These are phyloP conservation scores for Chaetomium tenue DNA, from an alignment of 495 filamentous ascomycete species.

Conservation along the genomic window DNA sequence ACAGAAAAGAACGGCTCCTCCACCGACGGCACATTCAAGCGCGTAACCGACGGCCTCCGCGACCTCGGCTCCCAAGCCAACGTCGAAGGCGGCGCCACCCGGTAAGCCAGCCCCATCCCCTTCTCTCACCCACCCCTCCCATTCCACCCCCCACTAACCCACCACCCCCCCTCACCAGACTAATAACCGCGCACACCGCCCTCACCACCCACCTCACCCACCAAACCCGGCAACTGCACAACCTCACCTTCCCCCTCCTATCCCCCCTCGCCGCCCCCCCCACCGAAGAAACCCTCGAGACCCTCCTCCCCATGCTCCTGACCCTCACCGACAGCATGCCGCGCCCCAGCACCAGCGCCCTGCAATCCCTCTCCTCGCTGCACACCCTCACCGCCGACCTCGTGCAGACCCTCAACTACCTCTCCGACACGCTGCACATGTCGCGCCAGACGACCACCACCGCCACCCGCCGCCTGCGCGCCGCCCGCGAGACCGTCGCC, in stretches of 20 bases:
- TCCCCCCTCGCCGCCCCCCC: slow-evolving; percentile 55
- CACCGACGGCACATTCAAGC: slow-evolving; percentile 64
- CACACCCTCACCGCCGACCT: slow-evolving; percentile 73
- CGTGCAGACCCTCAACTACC: slow-evolving; percentile 71
- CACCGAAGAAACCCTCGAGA: slow-evolving; percentile 60
- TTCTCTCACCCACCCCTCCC: neutral
- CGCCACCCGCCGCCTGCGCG: slow-evolving; percentile 71
- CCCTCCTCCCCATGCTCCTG: slow-evolving; percentile 62
- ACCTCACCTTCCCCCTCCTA: slow-evolving; percentile 71
- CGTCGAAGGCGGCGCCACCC: slow-evolving; percentile 75
- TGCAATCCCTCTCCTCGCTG: slow-evolving; percentile 58
- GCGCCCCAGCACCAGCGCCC: slow-evolving; percentile 51
- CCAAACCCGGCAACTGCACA: slow-evolving; percentile 78
- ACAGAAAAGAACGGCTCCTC: slow-evolving; percentile 68
- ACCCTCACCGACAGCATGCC: slow-evolving; percentile 55
- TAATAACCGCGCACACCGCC: slow-evolving; percentile 84
- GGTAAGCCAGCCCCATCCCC: slow-evolving; percentile 51
- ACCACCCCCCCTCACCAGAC: slow-evolving; percentile 46
- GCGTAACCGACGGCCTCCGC: slow-evolving; percentile 69
- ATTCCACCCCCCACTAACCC: slow-evolving; percentile 14
- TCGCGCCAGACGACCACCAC: slow-evolving; percentile 79
- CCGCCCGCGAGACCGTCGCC: slow-evolving; percentile 73
- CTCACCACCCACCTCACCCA: slow-evolving; percentile 80
- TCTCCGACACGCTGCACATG: slow-evolving; percentile 94
- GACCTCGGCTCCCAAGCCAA: slow-evolving; percentile 79